A percentile compares a stretch with the other conserved stretches of the same genome.
Conservation (phyloP, 1,139 yeast genomes). For the Pichia norvegensis region DNA sequence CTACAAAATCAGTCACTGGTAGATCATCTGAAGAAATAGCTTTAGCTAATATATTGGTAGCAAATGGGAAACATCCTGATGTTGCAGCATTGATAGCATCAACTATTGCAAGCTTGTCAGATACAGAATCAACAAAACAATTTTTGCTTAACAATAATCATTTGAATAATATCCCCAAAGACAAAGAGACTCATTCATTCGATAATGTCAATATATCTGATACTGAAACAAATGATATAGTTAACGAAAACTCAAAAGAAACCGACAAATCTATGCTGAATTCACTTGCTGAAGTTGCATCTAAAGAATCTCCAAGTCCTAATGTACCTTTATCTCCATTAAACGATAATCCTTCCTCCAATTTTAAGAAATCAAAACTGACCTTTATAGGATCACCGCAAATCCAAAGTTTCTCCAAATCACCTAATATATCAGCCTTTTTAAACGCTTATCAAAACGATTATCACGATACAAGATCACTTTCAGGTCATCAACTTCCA, state of each 20-base stretch:
- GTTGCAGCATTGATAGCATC: conserved; percentile 15
- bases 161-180: conserved; percentile 1
- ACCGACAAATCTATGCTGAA: conserved; percentile 8
- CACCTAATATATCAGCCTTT: conserved; percentile 9
- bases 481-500: background rate
- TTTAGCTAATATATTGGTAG: conserved; percentile 40
- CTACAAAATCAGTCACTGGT: conserved; percentile 48
- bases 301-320: conserved; percentile 13
- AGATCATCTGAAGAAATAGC: conserved; percentile 43
- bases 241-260: background rate
- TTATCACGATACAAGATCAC: background rate
- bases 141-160: conserved; percentile 1
- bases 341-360: background rate
- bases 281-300: conserved; percentile 19
- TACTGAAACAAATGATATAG: background rate
- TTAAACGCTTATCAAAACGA: conserved; percentile 2
- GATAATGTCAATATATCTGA: background rate
- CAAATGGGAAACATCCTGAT: conserved; percentile 43
- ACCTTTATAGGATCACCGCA: conserved; percentile 2
- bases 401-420: conserved; percentile 4
- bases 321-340: conserved; percentile 12
- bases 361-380: background rate
- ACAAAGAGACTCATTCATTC: background rate
- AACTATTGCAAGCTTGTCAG: conserved; percentile 20
- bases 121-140: conserved; percentile 15